Conservation (phyloP, 202 grass and related monocot genomes). For the Dendrocalamus latiflorus region DNA sequence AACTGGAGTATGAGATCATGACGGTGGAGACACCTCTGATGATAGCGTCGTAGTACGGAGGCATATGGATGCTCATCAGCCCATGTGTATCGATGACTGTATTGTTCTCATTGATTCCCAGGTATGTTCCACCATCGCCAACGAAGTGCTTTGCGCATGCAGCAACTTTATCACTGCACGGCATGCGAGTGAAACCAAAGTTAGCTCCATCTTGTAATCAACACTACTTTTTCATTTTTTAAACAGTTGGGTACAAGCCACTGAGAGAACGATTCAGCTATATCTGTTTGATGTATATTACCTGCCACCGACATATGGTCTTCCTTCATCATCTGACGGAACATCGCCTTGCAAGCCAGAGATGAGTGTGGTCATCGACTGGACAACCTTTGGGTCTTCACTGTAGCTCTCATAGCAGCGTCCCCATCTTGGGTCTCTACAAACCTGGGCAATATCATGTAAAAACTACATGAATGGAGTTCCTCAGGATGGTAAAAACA, state of each 20-base stretch:
- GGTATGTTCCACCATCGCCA: slow-evolving; percentile 65
- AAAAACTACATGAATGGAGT: neutral
- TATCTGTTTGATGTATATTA: slow-evolving; percentile 9
- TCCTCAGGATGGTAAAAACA: neutral
- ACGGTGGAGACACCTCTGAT: slow-evolving; percentile 75
- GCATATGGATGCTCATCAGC: slow-evolving; percentile 72
- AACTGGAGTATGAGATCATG: slow-evolving; percentile 83
- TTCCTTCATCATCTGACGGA: slow-evolving; percentile 40
- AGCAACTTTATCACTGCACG: slow-evolving; percentile 61
- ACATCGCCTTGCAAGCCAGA: slow-evolving; percentile 73
- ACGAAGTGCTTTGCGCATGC: slow-evolving; percentile 80
- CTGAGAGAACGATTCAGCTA: neutral
- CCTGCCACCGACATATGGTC: slow-evolving; percentile 70
- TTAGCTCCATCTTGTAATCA: neutral
- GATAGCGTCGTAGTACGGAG: slow-evolving; percentile 65
- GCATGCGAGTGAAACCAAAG: neutral
- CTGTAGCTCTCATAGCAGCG: slow-evolving; percentile 94
- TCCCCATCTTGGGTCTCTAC: slow-evolving; percentile 95
- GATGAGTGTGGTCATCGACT: slow-evolving; percentile 68
- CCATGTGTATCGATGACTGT: slow-evolving; percentile 55
- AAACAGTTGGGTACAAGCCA: neutral
- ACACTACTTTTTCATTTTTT: neutral
- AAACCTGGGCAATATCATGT: slow-evolving; percentile 49
- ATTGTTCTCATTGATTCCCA: slow-evolving; percentile 77
- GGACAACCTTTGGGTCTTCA: slow-evolving; percentile 72